Percentiles rank a stretch among this genome's conserved stretches.
Conservation (phyloP, 306 rosid genomes). For the Cicer pinnatifidum region DNA sequence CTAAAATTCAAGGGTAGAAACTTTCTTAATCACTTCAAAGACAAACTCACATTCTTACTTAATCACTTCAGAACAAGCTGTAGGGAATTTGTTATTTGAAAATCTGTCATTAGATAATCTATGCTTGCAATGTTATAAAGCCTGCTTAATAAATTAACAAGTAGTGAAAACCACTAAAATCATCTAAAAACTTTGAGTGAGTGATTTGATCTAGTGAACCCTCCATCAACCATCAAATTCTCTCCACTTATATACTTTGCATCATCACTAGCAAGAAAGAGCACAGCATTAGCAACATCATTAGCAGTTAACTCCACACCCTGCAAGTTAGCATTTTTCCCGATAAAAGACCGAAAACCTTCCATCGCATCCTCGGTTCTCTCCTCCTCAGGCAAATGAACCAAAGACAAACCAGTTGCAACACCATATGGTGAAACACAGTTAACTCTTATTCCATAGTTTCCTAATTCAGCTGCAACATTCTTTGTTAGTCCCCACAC, state of each 20-base stretch:
- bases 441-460: constrained; percentile 63
- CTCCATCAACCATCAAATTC: constrained; percentile 84
- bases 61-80: background rate
- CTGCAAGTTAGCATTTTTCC: constrained; percentile 66
- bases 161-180: constrained; percentile 32
- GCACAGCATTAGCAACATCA: constrained; percentile 84
- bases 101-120: background rate
- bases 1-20: constrained; percentile 5
- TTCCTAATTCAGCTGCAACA: constrained; percentile 85
- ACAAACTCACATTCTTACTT: background rate
- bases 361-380: constrained; percentile 61
- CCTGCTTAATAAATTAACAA: background rate
- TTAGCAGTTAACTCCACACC: constrained; percentile 63
- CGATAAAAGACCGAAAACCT: constrained; percentile 51
- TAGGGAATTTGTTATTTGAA: background rate
- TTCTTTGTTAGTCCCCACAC: constrained; percentile 76
- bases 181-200: constrained; percentile 61
- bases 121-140: background rate
- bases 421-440: constrained; percentile 72
- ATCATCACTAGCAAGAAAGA: constrained; percentile 86
- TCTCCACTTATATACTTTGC: constrained; percentile 71
- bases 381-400: constrained; percentile 71
- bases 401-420: constrained; percentile 62
- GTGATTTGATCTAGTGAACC: constrained; percentile 62
- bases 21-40: background rate